Base-by-base conservation (phyloP, 2,329 filamentous ascomycete species). In the Xylariales sp. region DNA sequence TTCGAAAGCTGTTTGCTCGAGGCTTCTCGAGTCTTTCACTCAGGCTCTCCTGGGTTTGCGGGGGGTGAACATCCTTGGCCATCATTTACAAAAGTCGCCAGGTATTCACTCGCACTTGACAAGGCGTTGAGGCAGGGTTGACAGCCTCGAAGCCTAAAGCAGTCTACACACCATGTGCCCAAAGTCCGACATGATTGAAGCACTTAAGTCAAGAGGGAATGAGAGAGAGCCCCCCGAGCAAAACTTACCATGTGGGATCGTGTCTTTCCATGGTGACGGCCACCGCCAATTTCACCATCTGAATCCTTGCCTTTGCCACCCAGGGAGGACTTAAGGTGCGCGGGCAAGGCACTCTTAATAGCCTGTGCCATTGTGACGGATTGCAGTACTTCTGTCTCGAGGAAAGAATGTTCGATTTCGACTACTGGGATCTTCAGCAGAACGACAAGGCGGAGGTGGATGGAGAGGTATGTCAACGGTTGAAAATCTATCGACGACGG, bases 231-330 rank as follows among this genome's bases (percentile, higher is more conserved):
- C n/a, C n/a, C n/a, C n/a, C n/a, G n/a, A n/a, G n/a, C n/a, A n/a
- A 31, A 44, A 82, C 85, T 80, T 69, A 86, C 86, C 80, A 90
- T 86, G 68, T 90, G 86, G 47, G 84, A 88, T 65, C 86, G 84
- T 54, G 84, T 86, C 78, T 90, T 90, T 70, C 86, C 86, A 66
- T 90, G 85, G 62, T 88, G 86, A 62, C 82, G 81, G 54, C 74
- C 73, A n/a, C n/a, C n/a, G 55, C 75, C 69, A 51, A 80, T 74
- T 50, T 69, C 70, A 49, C 59, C 58, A 47, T 71, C 69, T 37
- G 64, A 66, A 47, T 65, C 73, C 53, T 56, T 57, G n/a, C 48
- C 25, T 7, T 19, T 20, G 16, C 5, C 32, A 18, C 32, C 36
- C 10, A 39, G 27, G 24, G 25, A 19, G 9, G 82, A 76, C 77